Percentiles rank a stretch among this genome's conserved stretches.
These are phyloP conservation scores for Aspergillus transmontanensis DNA, from an alignment of 2,329 filamentous ascomycete species.

Conservation along the genomic window DNA sequence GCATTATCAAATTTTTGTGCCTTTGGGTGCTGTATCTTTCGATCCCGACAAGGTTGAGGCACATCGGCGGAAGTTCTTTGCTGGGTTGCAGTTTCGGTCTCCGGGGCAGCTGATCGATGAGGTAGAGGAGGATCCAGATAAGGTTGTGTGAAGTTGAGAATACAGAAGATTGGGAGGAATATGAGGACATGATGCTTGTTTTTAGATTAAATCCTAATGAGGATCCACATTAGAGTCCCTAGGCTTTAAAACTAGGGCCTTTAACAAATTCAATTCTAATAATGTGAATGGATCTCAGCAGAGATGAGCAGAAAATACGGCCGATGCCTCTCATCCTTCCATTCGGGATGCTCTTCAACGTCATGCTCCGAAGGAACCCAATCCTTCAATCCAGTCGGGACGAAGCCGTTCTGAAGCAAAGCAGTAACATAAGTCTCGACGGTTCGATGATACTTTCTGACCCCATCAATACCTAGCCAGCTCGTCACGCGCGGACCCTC, in stretches of 20 bases:
- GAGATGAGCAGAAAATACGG: constrained; percentile 41
- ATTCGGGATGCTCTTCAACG: constrained; percentile 33
- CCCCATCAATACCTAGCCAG: constrained; percentile 46
- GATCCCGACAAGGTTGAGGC: neutral
- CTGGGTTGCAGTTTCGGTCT: neutral
- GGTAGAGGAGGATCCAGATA: neutral
- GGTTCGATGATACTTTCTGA: constrained; percentile 53
- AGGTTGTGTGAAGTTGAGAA: neutral
- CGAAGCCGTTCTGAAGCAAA: constrained; percentile 41
- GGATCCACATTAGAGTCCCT: too few species aligned
- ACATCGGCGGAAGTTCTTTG: neutral
- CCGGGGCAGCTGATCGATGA: neutral
- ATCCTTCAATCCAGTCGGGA: constrained; percentile 44
- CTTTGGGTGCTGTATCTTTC: neutral
- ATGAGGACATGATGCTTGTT: too few species aligned
- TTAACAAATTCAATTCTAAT: too few species aligned
- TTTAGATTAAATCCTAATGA: too few species aligned
- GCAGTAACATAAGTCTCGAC: constrained; percentile 45
- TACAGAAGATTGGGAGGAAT: too few species aligned
- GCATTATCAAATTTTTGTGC: neutral
- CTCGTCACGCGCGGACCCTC: constrained; percentile 46
- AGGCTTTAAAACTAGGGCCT: too few species aligned
- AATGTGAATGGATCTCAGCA: constrained; percentile 10
- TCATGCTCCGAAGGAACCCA: constrained; percentile 38
- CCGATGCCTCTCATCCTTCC: constrained; percentile 34